Conservation (phyloP, 306 rosid species). For the Cercis canadensis region DNA sequence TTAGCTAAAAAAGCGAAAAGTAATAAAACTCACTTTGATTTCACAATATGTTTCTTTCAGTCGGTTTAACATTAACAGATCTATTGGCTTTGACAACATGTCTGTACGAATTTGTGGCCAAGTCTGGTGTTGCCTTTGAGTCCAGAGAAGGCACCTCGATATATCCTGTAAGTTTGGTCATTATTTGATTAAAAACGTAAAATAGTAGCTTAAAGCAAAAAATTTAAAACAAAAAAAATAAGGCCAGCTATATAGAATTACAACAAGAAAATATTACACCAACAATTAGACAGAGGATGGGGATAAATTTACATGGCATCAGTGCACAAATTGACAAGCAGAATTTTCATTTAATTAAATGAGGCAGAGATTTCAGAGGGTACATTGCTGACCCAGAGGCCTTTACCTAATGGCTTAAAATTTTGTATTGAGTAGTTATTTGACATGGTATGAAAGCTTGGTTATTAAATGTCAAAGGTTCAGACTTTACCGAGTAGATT, state of each 20-base stretch:
- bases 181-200: constrained; percentile 3
- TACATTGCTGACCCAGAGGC: background rate
- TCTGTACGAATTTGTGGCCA: constrained; percentile 97
- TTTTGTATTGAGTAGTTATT: background rate
- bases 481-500: background rate
- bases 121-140: constrained; percentile 95
- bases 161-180: constrained; percentile 69
- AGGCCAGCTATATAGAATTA: constrained; percentile 15
- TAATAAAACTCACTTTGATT: constrained; percentile 68
- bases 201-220: background rate
- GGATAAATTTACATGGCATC: constrained; percentile 13
- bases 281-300: constrained; percentile 20
- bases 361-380: constrained; percentile 5
- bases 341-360: constrained; percentile 9
- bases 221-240: constrained; percentile 1
- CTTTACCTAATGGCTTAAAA: too few relatives aligned
- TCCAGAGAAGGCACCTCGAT: constrained; percentile 94
- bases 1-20: too few relatives aligned
- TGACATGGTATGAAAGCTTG: background rate
- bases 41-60: constrained; percentile 87
- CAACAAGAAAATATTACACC: background rate
- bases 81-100: constrained; percentile 79
- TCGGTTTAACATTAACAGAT: constrained; percentile 83
- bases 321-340: constrained; percentile 1
- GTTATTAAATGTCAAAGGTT: background rate